These are phyloP conservation scores for Saccharomyces eubayanus DNA, from an alignment of 805 yeast genomes.

Conservation along the genomic window DNA sequence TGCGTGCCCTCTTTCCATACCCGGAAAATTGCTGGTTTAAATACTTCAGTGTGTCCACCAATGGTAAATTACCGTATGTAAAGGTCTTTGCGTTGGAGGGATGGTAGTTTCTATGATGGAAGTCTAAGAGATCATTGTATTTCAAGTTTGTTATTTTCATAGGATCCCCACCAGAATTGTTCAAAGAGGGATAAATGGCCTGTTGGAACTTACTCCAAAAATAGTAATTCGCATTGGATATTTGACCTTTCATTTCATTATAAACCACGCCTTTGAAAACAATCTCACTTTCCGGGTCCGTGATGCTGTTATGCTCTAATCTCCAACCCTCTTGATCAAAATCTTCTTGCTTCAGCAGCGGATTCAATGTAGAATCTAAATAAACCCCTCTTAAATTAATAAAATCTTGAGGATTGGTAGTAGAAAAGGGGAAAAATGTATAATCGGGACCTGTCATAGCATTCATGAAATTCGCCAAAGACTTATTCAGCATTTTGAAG, in stretches of 20 bases:
- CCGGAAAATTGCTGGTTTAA: slow-evolving; percentile 42
- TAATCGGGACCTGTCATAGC: slow-evolving; percentile 98
- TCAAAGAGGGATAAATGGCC: slow-evolving; percentile 71
- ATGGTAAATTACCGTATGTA: slow-evolving; percentile 76
- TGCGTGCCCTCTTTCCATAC: slow-evolving; percentile 44
- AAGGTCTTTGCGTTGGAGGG: slow-evolving; percentile 84
- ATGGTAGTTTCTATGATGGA: slow-evolving; percentile 71
- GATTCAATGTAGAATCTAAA: slow-evolving; percentile 77
- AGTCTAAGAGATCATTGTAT: slow-evolving; percentile 68
- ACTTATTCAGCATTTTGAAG: slow-evolving; percentile 91
- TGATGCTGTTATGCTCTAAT: slow-evolving; percentile 59
- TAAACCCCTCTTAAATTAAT: slow-evolving; percentile 80
- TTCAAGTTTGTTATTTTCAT: slow-evolving; percentile 60
- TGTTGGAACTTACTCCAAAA: slow-evolving; percentile 80
- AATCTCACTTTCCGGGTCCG: slow-evolving; percentile 53
- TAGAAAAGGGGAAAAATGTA: slow-evolving; percentile 92
- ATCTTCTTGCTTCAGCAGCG: slow-evolving; percentile 68
- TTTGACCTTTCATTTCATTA: slow-evolving; percentile 97
- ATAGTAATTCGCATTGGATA: slow-evolving; percentile 78
- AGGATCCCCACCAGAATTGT: slow-evolving; percentile 95
- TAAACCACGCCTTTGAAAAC: slow-evolving; percentile 91
- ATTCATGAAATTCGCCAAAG: slow-evolving; percentile 94
- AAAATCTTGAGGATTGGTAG: slow-evolving; percentile 78
- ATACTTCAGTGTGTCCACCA: slow-evolving; percentile 49
- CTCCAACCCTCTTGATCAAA: slow-evolving; percentile 98